A percentile compares a stretch with the other conserved stretches of the same genome.
Evolutionary conservation across 2,329 filamentous ascomycete genomes (phyloP).

Genomic region (Ophiostoma pallidulum): DNA sequence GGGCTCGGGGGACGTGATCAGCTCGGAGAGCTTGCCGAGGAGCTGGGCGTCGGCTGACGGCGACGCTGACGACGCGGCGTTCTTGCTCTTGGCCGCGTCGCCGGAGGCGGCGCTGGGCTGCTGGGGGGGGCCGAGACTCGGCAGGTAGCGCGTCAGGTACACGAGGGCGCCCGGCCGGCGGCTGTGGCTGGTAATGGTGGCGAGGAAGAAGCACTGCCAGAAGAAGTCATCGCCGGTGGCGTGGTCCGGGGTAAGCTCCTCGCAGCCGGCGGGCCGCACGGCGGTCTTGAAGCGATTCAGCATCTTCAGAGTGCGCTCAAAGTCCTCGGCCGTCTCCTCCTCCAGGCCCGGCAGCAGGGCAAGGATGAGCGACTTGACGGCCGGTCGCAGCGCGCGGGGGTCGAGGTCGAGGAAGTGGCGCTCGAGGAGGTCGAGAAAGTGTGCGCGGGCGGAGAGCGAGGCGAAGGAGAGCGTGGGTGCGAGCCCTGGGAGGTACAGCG

Average conservation of each 20-base stretch:
- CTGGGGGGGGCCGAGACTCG: slow-evolving; percentile 50
- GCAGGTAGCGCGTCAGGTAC: slow-evolving; percentile 71
- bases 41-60: slow-evolving; percentile 34
- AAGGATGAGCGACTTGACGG: slow-evolving; percentile 81
- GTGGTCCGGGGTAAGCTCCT: slow-evolving; percentile 42
- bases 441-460: slow-evolving; percentile 78
- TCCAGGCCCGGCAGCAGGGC: slow-evolving; percentile 86
- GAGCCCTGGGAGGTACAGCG: slow-evolving; percentile 81
- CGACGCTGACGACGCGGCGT: slow-evolving; percentile 14
- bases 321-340: slow-evolving; percentile 95
- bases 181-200: slow-evolving; percentile 80
- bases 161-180: slow-evolving; percentile 79
- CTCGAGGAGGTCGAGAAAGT: slow-evolving; percentile 78
- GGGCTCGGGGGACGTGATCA: slow-evolving; percentile 82
- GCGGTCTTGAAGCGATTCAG: slow-evolving; percentile 67
- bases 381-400: slow-evolving; percentile 64
- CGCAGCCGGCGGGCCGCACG: slow-evolving; percentile 46
- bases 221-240: slow-evolving; percentile 74
- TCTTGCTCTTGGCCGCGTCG: slow-evolving; percentile 14
- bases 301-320: slow-evolving; percentile 74
- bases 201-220: slow-evolving; percentile 96
- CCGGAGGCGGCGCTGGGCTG: slow-evolving; percentile 21
- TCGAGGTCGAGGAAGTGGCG: slow-evolving; percentile 66
- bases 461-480: slow-evolving; percentile 88
- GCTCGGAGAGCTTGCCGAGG: slow-evolving; percentile 46